Base-by-base conservation (phyloP, 257 asterid species). In the Apocynum venetum region DNA sequence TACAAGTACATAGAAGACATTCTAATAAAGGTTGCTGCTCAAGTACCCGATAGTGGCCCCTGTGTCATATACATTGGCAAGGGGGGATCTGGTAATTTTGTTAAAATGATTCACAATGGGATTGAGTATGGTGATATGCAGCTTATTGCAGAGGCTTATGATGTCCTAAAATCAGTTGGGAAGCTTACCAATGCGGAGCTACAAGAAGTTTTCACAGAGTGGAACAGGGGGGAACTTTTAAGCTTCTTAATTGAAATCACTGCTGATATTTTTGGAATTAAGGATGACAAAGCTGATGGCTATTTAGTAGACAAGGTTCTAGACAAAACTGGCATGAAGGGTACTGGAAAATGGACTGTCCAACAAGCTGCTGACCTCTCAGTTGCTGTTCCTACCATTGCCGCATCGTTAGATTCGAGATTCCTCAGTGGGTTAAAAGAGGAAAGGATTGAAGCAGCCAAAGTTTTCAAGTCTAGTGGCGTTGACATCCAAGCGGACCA, bases 71-170 rank as follows among this genome's bases (percentile, higher is more conserved):
- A 93, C 83, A 83, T 96, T 0, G 99, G 99, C 20, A 74, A 91
- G 73, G 98, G 98, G 25, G 98, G 98, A 17, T 84, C 98, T 0
- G 97, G 98, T 1, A 96, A 96, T 82, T 96, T 96, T 53, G 99
- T 96, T 14, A 96, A 96, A 85, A 96, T 96, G 99, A 76, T 96
- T 43, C 99, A 96, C 74, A 93, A 96, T 48, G 99, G 98, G 60
- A 96, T 96, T 25, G 98, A 96, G 80, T 95, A 95, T 20, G 99
- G 99, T 43, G 99, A 95, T 78, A 95, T 95, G 99, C 99, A 95
- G 86, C 85, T 93, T 80, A 96, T 96, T 61, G 86, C 99, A 0
- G 99, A 96, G 87, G 99, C 97, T 12, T 96, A 93, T 25, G 99
- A 93, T 7, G 99, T 96, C 69, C 84, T 96, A 71, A 96, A 91